Percentiles rank a stretch among this genome's conserved stretches.
Conservation (phyloP, 2,329 filamentous ascomycete species). For the Aciculosporium take region DNA sequence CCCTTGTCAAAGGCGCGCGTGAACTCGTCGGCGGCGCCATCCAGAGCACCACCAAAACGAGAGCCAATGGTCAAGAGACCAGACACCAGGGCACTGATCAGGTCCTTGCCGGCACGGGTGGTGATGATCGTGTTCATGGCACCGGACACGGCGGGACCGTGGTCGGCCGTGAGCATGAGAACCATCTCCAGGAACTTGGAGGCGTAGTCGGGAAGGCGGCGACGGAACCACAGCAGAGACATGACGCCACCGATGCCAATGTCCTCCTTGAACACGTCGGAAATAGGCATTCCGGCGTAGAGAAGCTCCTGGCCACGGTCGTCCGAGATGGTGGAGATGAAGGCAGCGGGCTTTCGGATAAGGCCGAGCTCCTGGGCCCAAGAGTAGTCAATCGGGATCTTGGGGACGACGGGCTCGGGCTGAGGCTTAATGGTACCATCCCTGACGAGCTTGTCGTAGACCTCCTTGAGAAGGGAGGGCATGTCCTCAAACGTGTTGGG, state of each 20-base stretch:
- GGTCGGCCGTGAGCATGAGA: constrained; percentile 98
- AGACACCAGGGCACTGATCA: constrained; percentile 87
- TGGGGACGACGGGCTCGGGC: constrained; percentile 82
- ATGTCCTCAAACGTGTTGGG: constrained; percentile 96
- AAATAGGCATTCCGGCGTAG: constrained; percentile 98
- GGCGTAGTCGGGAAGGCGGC: constrained; percentile 86
- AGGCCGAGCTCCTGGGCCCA: constrained; percentile 99
- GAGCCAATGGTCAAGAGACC: constrained; percentile 98
- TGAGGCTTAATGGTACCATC: constrained; percentile 74
- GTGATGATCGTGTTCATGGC: constrained; percentile 99
- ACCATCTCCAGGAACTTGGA: constrained; percentile 99
- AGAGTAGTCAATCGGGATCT: constrained; percentile 99
- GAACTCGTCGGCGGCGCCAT: constrained; percentile 97
- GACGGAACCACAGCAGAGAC: constrained; percentile 99
- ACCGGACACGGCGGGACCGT: constrained; percentile 96
- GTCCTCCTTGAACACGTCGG: constrained; percentile 98
- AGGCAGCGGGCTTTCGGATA: constrained; percentile 97
- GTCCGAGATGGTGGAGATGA: constrained; percentile 99
- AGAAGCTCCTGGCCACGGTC: constrained; percentile 98
- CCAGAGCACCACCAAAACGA: constrained; percentile 94
- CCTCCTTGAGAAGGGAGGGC: constrained; percentile 56
- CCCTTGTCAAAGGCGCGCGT: constrained; percentile 97
- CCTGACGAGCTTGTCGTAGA: constrained; percentile 82
- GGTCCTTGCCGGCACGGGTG: constrained; percentile 95
- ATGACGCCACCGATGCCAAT: constrained; percentile 99